These are phyloP conservation scores for Ceratocystis colombiana DNA, from an alignment of 2,329 filamentous ascomycete species.

Conservation along the genomic window DNA sequence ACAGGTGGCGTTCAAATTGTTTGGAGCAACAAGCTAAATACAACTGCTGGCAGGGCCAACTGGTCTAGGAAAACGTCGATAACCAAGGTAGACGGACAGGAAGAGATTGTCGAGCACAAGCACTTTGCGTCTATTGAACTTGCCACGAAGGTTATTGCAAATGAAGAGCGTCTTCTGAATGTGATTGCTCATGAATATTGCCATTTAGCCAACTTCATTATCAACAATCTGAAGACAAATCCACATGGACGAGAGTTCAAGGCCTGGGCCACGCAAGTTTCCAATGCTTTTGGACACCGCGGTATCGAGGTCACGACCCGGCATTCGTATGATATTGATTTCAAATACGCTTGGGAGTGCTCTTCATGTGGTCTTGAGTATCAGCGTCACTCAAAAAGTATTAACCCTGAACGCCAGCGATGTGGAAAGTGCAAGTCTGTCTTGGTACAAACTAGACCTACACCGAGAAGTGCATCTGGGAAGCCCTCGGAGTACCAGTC, in stretches of 20 bases:
- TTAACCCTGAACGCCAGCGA: slow-evolving; percentile 58
- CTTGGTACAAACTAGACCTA: slow-evolving; percentile 70
- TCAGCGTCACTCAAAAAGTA: slow-evolving; percentile 76
- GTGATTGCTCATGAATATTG: slow-evolving; percentile 96
- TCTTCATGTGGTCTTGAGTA: slow-evolving; percentile 57
- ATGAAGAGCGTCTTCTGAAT: slow-evolving; percentile 68
- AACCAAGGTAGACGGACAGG: slow-evolving; percentile 25
- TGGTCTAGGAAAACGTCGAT: slow-evolving; percentile 54
- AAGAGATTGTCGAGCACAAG: slow-evolving; percentile 30
- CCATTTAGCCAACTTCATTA: slow-evolving; percentile 85
- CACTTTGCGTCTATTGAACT: slow-evolving; percentile 76
- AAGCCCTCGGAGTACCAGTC: slow-evolving; percentile 39
- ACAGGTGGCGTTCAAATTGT: slow-evolving; percentile 62
- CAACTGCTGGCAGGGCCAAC: slow-evolving; percentile 65
- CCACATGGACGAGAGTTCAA: slow-evolving; percentile 84
- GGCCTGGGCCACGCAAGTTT: slow-evolving; percentile 53
- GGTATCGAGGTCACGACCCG: slow-evolving; percentile 77
- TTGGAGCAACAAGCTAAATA: slow-evolving; percentile 71
- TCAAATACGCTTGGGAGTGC: slow-evolving; percentile 85
- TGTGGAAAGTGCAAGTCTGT: slow-evolving; percentile 66
- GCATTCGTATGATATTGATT: slow-evolving; percentile 81
- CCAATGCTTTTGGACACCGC: slow-evolving; percentile 45
- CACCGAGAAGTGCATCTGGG: slow-evolving; percentile 42
- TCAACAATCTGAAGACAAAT: slow-evolving; percentile 61
- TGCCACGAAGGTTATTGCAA: slow-evolving; percentile 75